phyloP scores from a whole-genome alignment of 2,329 filamentous ascomycete genomes.

The Bipolaris sorokiniana region DNA sequence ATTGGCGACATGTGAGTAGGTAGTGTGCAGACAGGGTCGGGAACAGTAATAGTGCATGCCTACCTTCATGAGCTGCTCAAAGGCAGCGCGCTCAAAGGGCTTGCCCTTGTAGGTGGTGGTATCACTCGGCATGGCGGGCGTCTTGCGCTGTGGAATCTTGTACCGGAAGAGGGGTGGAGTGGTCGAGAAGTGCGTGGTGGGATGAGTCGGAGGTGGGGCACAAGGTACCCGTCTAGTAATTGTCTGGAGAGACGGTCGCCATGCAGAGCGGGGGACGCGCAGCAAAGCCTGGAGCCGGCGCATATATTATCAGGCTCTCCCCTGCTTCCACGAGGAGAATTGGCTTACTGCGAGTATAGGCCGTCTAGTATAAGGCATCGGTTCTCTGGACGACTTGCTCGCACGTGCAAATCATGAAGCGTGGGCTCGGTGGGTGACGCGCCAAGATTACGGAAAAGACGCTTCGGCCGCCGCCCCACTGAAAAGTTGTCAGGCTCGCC shows the following conservation, averaged over 20 bases:
- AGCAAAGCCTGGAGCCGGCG: constrained; percentile 48
- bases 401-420: constrained; percentile 2
- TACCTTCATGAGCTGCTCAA: constrained; percentile 86
- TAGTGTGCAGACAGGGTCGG: constrained; percentile 10
- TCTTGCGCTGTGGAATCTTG: constrained; percentile 40
- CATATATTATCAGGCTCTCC: constrained; percentile 38
- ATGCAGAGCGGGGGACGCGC: constrained; percentile 43
- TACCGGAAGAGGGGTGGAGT: constrained; percentile 39
- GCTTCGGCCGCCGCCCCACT: constrained; percentile 17
- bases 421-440: constrained; percentile 4
- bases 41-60: constrained; percentile 57
- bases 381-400: constrained; percentile 13
- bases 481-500: constrained; percentile 21
- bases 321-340: constrained; percentile 31
- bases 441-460: constrained; percentile 16
- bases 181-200: constrained; percentile 45
- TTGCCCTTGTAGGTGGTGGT: constrained; percentile 73
- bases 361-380: constrained; percentile 6
- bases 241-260: constrained; percentile 31
- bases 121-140: constrained; percentile 37
- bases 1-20: constrained; percentile 29
- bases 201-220: constrained; percentile 43
- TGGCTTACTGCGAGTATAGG: constrained; percentile 10
- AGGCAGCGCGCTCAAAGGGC: constrained; percentile 78
- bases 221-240: constrained; percentile 31